Evolutionary conservation across 2,329 filamentous ascomycete species (phyloP), one percentile per base, ranked within the genome.

Genomic region (Exophiala oligosperma): DNA sequence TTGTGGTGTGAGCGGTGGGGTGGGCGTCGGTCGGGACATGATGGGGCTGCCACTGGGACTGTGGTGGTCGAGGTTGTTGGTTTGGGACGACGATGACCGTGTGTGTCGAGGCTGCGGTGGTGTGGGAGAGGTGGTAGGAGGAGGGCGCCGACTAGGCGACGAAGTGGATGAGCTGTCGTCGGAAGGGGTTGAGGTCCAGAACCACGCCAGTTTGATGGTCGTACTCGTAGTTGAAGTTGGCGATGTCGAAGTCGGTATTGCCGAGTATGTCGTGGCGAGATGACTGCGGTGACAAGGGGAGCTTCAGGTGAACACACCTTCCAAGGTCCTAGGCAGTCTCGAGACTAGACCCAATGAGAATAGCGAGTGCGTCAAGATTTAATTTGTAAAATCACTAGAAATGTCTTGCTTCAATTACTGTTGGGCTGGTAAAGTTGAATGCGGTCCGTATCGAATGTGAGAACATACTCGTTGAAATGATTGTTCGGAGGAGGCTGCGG

Each of bases 1-100:
- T 71, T 90, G 87, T 46, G 87, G 89, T 59, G 83, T 89, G 62
- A 92, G 76, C n/a, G 57, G 29, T 3, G 60, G 62, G 12, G 54
- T 46, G 2, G 57, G 28, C 26, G 71, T 70, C 49, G 71, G 64
- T 54, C 67, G 66, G 65, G 73, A 71, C 77, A 79, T 79, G 44
- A 67, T 61, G 14, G 54, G 61, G 17, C 17, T 17, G 17, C 17
- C 17, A 17, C 17, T 17, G 17, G 17, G 17, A 17, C 17, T 17
- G 17, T 17, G 17, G 17, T 17, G 17, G 17, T 17, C 17, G 17
- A 17, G 17, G 17, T 17, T 35, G 44, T 52, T 17, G 49, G 44
- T 41, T 3, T 43, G 28, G 53, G 12, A 51, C 35, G 53, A 49
- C 57, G 44, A 14, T 47, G 44, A 28, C 14, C 21, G 44, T 3